These are phyloP conservation scores for Eucalyptus caleyi DNA, from an alignment of 345 rosid species.

Conservation along the genomic window DNA sequence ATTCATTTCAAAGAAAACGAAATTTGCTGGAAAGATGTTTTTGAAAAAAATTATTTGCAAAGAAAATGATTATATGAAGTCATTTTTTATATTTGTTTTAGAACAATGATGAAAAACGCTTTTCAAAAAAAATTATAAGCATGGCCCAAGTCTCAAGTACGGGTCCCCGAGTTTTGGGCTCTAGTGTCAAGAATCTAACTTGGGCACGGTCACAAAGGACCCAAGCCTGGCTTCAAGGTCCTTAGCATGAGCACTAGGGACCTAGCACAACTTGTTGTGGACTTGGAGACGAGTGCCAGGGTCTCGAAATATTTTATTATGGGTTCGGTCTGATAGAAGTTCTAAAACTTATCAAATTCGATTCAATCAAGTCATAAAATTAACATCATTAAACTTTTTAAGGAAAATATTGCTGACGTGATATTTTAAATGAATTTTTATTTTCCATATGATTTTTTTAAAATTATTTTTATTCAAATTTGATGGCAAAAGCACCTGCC, in stretches of 20 bases:
- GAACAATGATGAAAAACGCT: neutral
- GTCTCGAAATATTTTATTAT: neutral
- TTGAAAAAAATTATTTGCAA: neutral
- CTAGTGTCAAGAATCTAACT: neutral
- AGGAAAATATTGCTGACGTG: rapidly evolving
- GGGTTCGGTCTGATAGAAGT: no score
- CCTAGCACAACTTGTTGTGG: neutral
- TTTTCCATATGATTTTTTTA: rapidly evolving
- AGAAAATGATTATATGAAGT: neutral
- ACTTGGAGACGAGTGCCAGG: rapidly evolving
- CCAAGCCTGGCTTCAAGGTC: neutral
- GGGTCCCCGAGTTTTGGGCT: neutral
- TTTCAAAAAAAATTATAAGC: neutral
- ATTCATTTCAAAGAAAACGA: neutral
- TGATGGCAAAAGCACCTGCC: no score
- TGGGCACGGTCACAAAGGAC: rapidly evolving
- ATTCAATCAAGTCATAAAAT: rapidly evolving
- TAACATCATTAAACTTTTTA: rapidly evolving
- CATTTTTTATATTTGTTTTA: neutral
- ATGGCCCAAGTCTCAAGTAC: neutral
- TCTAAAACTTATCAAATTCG: rapidly evolving
- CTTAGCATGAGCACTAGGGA: neutral
- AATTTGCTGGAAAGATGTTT: neutral
- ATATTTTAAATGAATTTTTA: no score
- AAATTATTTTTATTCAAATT: no score